phyloP scores from a whole-genome alignment of 2,329 filamentous ascomycete species.

The Elsinoe batatas region DNA sequence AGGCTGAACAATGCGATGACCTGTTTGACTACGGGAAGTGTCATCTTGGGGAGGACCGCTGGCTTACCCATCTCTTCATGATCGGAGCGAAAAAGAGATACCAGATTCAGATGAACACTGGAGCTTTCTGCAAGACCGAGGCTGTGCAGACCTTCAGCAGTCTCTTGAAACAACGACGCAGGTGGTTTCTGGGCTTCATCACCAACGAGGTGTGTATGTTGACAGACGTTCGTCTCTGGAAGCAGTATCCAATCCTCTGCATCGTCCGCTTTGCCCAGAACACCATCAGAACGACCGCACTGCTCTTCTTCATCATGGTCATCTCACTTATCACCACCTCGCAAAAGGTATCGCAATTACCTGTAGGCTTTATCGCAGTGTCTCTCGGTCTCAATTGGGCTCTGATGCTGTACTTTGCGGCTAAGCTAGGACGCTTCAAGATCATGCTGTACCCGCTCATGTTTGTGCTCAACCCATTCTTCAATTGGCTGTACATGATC shows the following conservation, averaged over 20 bases:
- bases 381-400: conserved; percentile 89
- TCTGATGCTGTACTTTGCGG: conserved; percentile 92
- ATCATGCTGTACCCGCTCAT: conserved; percentile 91
- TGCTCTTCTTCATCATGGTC: conserved; percentile 90
- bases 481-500: conserved; percentile 98
- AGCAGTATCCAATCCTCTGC: conserved; percentile 75
- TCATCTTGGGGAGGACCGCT: conserved; percentile 88
- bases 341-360: conserved; percentile 66
- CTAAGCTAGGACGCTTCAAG: conserved; percentile 79
- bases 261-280: conserved; percentile 89
- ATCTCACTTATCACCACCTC: conserved; percentile 78
- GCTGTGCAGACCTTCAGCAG: conserved; percentile 80
- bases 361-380: conserved; percentile 86
- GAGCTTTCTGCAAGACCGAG: conserved; percentile 96
- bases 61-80: conserved; percentile 98
- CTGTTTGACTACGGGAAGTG: conserved; percentile 95
- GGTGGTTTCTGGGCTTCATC: conserved; percentile 96
- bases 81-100: conserved; percentile 86
- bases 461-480: conserved; percentile 91
- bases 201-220: conserved; percentile 98
- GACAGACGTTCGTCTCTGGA: conserved; percentile 87
- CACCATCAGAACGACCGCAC: conserved; percentile 85
- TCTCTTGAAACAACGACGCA: conserved; percentile 83
- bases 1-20: conserved; percentile 89
- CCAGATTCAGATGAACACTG: conserved; percentile 96